These are phyloP conservation scores for Fusarium phyllophilum DNA, from an alignment of 2,329 filamentous ascomycete genomes.

Conservation along the genomic window DNA sequence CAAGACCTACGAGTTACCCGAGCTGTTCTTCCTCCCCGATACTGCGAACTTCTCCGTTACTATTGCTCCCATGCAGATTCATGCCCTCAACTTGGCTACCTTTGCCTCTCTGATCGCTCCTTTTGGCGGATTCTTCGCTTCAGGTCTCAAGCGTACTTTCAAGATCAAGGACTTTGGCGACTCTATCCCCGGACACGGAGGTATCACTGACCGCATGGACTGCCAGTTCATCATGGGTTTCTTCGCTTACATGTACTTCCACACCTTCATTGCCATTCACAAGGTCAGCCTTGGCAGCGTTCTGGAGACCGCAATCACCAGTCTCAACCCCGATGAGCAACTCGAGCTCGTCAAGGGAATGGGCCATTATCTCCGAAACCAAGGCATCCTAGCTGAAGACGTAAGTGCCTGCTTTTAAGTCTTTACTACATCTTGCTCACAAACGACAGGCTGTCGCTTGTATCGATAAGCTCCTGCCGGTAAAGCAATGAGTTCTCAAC, in stretches of 20 bases:
- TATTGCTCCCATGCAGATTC: constrained; percentile 90
- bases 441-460: constrained; percentile 39
- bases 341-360: constrained; percentile 79
- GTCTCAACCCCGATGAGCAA: constrained; percentile 88
- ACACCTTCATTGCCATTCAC: constrained; percentile 93
- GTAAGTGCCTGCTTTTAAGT: constrained; percentile 39
- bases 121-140: constrained; percentile 98
- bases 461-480: constrained; percentile 40
- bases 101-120: constrained; percentile 97
- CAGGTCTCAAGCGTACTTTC: constrained; percentile 96
- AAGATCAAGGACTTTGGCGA: constrained; percentile 99
- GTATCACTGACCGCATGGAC: constrained; percentile 99
- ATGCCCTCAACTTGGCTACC: constrained; percentile 87
- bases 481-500: constrained; percentile 34
- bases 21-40: constrained; percentile 76
- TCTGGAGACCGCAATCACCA: constrained; percentile 90
- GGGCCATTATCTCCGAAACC: constrained; percentile 71
- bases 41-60: constrained; percentile 71
- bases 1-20: constrained; percentile 76
- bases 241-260: constrained; percentile 98
- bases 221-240: constrained; percentile 99
- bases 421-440: constrained; percentile 5
- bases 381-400: constrained; percentile 57
- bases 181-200: constrained; percentile 95
- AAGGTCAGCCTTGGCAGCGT: constrained; percentile 86